Evolutionary conservation across 306 rosid species (phyloP).

Genomic region (Canavalia ensiformis): DNA sequence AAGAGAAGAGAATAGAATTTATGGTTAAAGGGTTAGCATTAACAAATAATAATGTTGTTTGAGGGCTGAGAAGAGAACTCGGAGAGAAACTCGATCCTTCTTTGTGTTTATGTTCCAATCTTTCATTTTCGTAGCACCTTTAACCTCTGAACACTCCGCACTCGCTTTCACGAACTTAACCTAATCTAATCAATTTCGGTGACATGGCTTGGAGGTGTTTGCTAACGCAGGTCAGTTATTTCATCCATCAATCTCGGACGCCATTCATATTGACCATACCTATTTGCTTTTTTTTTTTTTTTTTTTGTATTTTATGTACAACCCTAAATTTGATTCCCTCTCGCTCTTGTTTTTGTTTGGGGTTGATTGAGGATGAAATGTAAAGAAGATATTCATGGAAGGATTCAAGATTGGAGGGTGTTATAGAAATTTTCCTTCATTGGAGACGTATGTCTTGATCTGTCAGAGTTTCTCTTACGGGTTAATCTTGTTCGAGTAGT

Average conservation of each 20-base stretch:
- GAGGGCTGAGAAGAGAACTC: neutral
- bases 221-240: conserved; percentile 67
- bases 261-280: too few relatives aligned
- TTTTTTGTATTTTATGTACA: too few relatives aligned
- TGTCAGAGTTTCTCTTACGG: neutral
- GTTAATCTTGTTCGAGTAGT: neutral
- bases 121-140: conserved; percentile 8
- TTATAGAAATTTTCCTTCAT: neutral
- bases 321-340: neutral
- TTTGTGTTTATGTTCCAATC: neutral
- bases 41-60: neutral
- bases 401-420: neutral
- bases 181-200: conserved; percentile 20
- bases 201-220: conserved; percentile 76
- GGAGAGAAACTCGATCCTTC: neutral
- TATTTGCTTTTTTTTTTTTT: too few relatives aligned
- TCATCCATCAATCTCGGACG: neutral
- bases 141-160: neutral
- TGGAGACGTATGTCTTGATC: neutral
- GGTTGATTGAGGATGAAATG: too few relatives aligned
- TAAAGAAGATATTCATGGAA: too few relatives aligned
- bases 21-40: neutral
- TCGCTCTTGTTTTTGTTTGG: too few relatives aligned
- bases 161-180: conserved; percentile 14
- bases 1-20: neutral